Evolutionary conservation across 495 filamentous ascomycete species (phyloP).

Genomic region (Acidiella bohemica): DNA sequence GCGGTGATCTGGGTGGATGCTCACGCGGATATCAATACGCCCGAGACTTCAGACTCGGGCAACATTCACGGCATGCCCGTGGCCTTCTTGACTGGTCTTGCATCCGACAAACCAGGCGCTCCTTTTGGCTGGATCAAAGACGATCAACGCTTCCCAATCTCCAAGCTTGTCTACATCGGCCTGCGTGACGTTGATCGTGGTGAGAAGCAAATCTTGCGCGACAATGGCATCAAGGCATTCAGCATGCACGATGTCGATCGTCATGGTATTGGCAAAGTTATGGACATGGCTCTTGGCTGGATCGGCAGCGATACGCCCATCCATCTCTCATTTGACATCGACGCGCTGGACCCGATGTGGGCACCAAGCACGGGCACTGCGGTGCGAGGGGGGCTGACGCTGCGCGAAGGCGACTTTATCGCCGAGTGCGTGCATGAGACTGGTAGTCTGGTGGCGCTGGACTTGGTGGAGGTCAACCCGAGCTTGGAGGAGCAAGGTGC

Average conservation of each 20-base stretch:
- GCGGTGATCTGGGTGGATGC: constrained; percentile 98
- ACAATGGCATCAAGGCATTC: constrained; percentile 87
- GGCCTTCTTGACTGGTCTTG: constrained; percentile 75
- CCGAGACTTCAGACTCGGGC: constrained; percentile 75
- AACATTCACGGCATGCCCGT: constrained; percentile 99
- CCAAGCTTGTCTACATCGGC: constrained; percentile 94
- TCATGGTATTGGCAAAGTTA: constrained; percentile 85
- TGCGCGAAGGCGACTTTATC: constrained; percentile 95
- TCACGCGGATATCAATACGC: constrained; percentile 94
- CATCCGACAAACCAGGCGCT: constrained; percentile 54
- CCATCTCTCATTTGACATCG: constrained; percentile 93
- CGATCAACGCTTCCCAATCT: constrained; percentile 49
- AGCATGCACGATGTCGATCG: constrained; percentile 97
- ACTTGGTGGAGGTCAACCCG: constrained; percentile 95
- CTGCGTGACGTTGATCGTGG: constrained; percentile 80
- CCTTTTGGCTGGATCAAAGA: constrained; percentile 74
- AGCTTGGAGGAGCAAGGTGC: constrained; percentile 64
- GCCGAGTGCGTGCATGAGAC: constrained; percentile 92
- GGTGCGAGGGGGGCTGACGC: constrained; percentile 85
- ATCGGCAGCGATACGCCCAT: constrained; percentile 90
- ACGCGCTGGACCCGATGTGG: constrained; percentile 90
- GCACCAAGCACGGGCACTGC: constrained; percentile 93
- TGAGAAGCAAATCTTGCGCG: constrained; percentile 78
- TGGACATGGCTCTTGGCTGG: constrained; percentile 93
- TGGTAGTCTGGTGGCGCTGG: constrained; percentile 78